phyloP scores from a whole-genome alignment of 805 yeast species.

The Cyberlindnera lachancei region DNA sequence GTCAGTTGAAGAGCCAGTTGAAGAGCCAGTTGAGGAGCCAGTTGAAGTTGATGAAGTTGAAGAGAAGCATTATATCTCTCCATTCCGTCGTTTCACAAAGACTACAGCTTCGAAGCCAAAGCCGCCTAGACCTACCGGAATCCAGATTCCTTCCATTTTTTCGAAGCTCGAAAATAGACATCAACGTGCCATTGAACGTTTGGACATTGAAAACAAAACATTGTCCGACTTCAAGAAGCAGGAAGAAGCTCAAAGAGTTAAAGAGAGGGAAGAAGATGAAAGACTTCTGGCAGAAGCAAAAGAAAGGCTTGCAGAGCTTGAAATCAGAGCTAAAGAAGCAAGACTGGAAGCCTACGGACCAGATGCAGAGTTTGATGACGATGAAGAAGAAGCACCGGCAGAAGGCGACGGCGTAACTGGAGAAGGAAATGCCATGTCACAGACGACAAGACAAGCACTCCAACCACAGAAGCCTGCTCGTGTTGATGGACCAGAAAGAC shows the following conservation, averaged over 20 bases:
- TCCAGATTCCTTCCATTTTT: conserved; percentile 10
- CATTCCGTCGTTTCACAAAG: conserved; percentile 9
- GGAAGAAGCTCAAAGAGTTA: conserved; percentile 7
- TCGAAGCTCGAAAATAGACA: conserved; percentile 12
- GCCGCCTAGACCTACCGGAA: conserved; percentile 1
- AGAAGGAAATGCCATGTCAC: too few relatives aligned
- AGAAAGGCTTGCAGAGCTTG: conserved; percentile 10
- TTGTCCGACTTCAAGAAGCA: conserved; percentile 8
- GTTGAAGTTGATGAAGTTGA: neutral
- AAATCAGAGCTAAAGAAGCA: conserved; percentile 9
- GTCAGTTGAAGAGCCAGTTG: too few relatives aligned
- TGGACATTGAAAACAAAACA: conserved; percentile 10
- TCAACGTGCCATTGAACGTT: conserved; percentile 9
- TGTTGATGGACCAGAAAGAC: conserved; percentile 6
- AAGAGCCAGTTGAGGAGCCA: neutral
- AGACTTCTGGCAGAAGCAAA: conserved; percentile 7
- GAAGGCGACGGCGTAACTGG: conserved; percentile 3
- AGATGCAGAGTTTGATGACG: conserved; percentile 4
- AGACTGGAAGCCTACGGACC: conserved; percentile 11
- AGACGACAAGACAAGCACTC: neutral
- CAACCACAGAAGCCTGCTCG: neutral
- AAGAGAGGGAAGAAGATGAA: conserved; percentile 4
- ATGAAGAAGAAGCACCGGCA: conserved; percentile 9
- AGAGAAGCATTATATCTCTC: conserved; percentile 10
- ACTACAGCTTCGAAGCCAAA: conserved; percentile 1